Evolutionary conservation across 2,329 filamentous ascomycete genomes (phyloP), one percentile per base, ranked within the genome.

Genomic region (Nigrograna mackinnonii): DNA sequence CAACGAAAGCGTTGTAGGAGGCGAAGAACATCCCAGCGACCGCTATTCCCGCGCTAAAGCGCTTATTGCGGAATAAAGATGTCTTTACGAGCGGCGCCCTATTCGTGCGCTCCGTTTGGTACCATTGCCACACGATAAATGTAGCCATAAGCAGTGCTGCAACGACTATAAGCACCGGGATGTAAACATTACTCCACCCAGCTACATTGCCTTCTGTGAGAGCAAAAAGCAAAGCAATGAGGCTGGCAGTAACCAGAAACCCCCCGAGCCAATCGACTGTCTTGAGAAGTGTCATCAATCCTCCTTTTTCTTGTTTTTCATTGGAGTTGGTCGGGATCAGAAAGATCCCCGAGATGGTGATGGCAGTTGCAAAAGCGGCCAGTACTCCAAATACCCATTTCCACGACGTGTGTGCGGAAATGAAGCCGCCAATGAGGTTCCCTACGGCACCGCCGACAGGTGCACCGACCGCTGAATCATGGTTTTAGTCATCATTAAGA

Each of bases 141-240:
- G 24, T 28, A 14, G 14, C 11, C 1, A 86, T 67, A 13, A 85
- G 68, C 6, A 80, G 44, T 11, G 83, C 11, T 0, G 82, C 76
- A 11, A 82, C 63, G 12, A 82, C 78, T 21, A 85, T 78, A 12
- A 85, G 64, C 5, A 73, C 70, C 2, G 79, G 73, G 12, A 86
- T 73, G 75, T 80, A 85, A 0, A 81, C 73, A 0, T 75, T 78
- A 3, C 65, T 59, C 84, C 84, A 87, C 3, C 84, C 83, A 5
- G 82, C 78, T 0, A 84, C 79, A 49, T 84, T 85, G 16, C 84
- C 84, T 57, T 87, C 79, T 0, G 84, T 85, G 22, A 87, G 67
- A 2, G 82, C 79, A 44, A 86, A 84, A 37, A 86, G 69, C 11
- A 87, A 72, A 0, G 78, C 76, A 4, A 86, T 64, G 3, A 86